Evolutionary conservation across 148 eudicot genomes (phyloP).

Genomic region (Chenopodium formosanum): DNA sequence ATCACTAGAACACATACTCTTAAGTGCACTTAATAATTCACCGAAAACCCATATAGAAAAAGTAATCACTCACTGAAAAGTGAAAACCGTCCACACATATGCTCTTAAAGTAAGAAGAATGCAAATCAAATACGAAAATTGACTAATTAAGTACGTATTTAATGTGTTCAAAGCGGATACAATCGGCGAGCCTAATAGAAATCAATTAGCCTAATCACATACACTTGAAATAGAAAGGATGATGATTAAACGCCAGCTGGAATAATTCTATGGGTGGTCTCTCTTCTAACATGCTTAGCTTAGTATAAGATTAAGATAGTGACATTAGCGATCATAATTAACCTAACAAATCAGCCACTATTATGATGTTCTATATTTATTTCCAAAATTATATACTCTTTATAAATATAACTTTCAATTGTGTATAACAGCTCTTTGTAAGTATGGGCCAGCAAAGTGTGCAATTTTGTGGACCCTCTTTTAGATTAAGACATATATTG

Average conservation of each 20-base stretch:
- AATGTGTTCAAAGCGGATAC: neutral
- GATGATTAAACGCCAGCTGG: conserved; percentile 15
- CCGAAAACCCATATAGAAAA: no score
- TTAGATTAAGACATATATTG: conserved; percentile 16
- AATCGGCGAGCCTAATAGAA: neutral
- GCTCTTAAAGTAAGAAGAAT: neutral
- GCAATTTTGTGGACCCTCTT: conserved; percentile 21
- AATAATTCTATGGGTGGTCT: neutral
- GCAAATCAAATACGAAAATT: neutral
- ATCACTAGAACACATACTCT: no score
- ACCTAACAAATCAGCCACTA: neutral
- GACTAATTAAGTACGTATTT: no score
- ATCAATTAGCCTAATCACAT: neutral
- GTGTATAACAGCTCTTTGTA: conserved; percentile 17
- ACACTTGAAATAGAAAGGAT: conserved; percentile 14
- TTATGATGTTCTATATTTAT: neutral
- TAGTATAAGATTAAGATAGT: conserved; percentile 17
- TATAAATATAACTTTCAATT: neutral
- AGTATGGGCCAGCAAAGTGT: conserved; percentile 9
- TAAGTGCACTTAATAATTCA: no score
- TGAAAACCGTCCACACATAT: no score
- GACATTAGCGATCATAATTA: conserved; percentile 17
- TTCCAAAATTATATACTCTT: neutral
- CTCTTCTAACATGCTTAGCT: conserved; percentile 16
- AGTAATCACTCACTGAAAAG: no score